Conservation (phyloP, 129 eudicot species). For the Apium graveolens region DNA sequence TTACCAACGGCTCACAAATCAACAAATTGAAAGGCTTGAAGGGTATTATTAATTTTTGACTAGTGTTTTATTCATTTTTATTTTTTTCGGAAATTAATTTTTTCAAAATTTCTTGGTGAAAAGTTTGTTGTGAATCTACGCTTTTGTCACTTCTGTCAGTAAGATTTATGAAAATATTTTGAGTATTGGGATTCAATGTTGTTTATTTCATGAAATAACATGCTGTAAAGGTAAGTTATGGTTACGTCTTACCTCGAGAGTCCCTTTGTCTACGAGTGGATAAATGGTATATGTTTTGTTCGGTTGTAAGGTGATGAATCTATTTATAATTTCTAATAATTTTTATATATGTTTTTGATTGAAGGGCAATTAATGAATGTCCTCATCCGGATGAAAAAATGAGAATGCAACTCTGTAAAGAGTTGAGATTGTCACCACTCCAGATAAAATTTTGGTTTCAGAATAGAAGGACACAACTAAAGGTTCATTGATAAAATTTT, state of each 20-base stretch:
- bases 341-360: not conserved
- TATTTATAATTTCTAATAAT: not conserved
- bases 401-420: slow-evolving; percentile 22
- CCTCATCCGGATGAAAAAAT: slow-evolving; percentile 35
- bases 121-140: not conserved
- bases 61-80: not conserved
- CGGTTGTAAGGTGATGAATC: not conserved
- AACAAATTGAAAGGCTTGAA: slow-evolving; percentile 35
- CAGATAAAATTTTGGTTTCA: slow-evolving; percentile 47
- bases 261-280: too few species aligned
- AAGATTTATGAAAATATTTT: not conserved
- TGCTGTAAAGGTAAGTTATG: too few species aligned
- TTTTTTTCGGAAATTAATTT: not conserved
- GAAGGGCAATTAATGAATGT: slow-evolving; percentile 26
- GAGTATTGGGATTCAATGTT: too few species aligned
- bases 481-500: slow-evolving; percentile 46
- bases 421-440: slow-evolving; percentile 23
- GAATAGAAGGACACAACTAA: slow-evolving; percentile 62
- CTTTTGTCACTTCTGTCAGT: not conserved
- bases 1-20: slow-evolving; percentile 22
- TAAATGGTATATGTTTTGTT: not conserved
- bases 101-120: not conserved
- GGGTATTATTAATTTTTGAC: slow-evolving; percentile 12
- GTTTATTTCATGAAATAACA: too few species aligned
- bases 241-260: not conserved